These are phyloP conservation scores for Arthrobotrys sphaeroides DNA, from an alignment of 2,329 filamentous ascomycete genomes.

Conservation along the genomic window DNA sequence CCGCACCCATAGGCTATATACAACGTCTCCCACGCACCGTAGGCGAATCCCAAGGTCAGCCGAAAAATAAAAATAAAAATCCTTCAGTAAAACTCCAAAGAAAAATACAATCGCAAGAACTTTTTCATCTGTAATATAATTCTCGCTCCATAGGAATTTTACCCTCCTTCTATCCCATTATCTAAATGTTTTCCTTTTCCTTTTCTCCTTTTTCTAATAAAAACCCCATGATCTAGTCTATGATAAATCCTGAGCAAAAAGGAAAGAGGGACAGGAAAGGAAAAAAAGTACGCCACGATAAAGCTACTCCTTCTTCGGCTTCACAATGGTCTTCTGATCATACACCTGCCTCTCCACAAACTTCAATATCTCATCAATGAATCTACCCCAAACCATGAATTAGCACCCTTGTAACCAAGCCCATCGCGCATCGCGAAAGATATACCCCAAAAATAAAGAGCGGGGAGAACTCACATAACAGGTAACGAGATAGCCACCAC, in stretches of 20 bases:
- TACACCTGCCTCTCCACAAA: constrained; percentile 76
- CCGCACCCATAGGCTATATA: constrained; percentile 6
- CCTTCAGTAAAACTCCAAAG: background rate
- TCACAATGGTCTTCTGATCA: constrained; percentile 63
- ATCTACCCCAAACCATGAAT: constrained; percentile 62
- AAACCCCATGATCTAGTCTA: background rate
- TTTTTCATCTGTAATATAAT: background rate
- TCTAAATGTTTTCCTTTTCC: background rate
- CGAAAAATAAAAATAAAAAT: background rate
- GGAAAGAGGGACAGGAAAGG: background rate
- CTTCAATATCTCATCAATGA: constrained; percentile 87
- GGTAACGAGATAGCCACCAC: constrained; percentile 87
- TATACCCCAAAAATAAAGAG: background rate
- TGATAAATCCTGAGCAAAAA: background rate
- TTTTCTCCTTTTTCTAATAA: background rate
- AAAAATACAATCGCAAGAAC: background rate
- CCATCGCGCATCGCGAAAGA: background rate
- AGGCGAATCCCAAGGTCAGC: background rate
- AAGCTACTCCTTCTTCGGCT: constrained; percentile 42
- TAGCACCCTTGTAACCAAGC: constrained; percentile 54
- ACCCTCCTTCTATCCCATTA: background rate
- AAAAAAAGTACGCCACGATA: background rate
- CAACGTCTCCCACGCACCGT: background rate
- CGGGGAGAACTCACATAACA: constrained; percentile 76
- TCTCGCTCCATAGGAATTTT: background rate